Conservation (phyloP, 768 basidiomycete species). For the Termitomyces heimii region DNA sequence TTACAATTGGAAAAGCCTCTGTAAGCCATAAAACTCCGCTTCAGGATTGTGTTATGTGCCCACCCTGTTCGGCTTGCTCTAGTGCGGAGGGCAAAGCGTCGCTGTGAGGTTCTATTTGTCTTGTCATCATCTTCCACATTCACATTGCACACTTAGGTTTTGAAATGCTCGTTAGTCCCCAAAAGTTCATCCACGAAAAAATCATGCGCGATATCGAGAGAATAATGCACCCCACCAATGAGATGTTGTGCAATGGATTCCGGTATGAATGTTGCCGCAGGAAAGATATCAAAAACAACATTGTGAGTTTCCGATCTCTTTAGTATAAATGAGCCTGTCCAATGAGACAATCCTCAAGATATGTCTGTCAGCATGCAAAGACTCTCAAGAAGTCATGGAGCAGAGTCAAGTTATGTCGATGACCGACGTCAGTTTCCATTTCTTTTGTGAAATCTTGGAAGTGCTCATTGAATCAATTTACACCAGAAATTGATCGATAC, state of each 20-base stretch:
- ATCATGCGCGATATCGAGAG: neutral
- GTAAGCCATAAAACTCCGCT: neutral
- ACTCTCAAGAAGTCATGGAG: neutral
- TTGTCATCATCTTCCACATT: neutral
- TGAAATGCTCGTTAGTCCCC: neutral
- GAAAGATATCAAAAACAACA: neutral
- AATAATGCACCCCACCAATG: neutral
- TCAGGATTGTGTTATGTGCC: neutral
- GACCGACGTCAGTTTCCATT: neutral
- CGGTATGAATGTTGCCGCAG: neutral
- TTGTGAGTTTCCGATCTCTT: neutral
- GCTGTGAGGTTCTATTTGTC: neutral
- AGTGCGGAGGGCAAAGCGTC: neutral
- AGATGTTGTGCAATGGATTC: neutral
- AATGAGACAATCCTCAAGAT: neutral
- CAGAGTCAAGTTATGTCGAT: neutral
- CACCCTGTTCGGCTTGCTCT: too few relatives aligned
- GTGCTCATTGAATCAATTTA: neutral
- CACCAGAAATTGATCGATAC: neutral
- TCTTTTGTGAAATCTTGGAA: neutral
- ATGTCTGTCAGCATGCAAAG: constrained; percentile 4
- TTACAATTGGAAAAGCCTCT: neutral
- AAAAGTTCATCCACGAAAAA: neutral
- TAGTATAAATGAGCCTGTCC: neutral
- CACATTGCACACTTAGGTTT: neutral